Percentiles rank a stretch among this genome's conserved stretches.
phyloP scores from a whole-genome alignment of 495 filamentous ascomycete genomes.

The Podospora comata region DNA sequence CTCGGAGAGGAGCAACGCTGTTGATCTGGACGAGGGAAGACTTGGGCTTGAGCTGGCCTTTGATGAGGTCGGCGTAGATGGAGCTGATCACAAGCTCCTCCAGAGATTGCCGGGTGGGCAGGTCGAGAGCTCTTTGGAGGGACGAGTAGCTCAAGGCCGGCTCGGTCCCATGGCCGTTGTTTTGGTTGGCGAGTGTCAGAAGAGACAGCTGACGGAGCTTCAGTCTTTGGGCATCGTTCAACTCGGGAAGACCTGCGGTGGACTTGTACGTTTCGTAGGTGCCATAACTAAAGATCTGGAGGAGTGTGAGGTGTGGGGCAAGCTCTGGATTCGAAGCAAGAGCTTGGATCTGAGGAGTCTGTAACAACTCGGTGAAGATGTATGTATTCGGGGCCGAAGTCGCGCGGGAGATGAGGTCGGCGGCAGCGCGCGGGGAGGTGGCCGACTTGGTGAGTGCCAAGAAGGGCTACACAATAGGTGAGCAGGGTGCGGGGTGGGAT shows the following conservation, averaged over 20 bases:
- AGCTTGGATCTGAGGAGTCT: constrained; percentile 74
- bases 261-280: constrained; percentile 71
- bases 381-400: constrained; percentile 85
- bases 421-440: constrained; percentile 74
- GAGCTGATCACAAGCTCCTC: constrained; percentile 87
- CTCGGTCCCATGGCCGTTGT: constrained; percentile 44
- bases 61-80: constrained; percentile 80
- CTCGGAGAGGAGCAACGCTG: constrained; percentile 77
- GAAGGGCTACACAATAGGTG: constrained; percentile 64
- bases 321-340: constrained; percentile 53
- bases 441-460: constrained; percentile 83
- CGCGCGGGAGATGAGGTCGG: constrained; percentile 82
- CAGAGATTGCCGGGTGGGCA: constrained; percentile 65
- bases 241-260: constrained; percentile 55
- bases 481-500: constrained; percentile 9
- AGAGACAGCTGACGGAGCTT: constrained; percentile 93
- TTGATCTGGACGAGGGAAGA: constrained; percentile 69
- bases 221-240: constrained; percentile 67
- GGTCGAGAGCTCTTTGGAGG: constrained; percentile 63
- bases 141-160: constrained; percentile 62
- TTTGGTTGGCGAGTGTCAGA: constrained; percentile 59
- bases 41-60: constrained; percentile 76
- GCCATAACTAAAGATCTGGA: constrained; percentile 91
- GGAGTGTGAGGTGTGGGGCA: constrained; percentile 60
- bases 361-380: constrained; percentile 90